Conservation (phyloP, 768 basidiomycete species). For the Trametes villosa region DNA sequence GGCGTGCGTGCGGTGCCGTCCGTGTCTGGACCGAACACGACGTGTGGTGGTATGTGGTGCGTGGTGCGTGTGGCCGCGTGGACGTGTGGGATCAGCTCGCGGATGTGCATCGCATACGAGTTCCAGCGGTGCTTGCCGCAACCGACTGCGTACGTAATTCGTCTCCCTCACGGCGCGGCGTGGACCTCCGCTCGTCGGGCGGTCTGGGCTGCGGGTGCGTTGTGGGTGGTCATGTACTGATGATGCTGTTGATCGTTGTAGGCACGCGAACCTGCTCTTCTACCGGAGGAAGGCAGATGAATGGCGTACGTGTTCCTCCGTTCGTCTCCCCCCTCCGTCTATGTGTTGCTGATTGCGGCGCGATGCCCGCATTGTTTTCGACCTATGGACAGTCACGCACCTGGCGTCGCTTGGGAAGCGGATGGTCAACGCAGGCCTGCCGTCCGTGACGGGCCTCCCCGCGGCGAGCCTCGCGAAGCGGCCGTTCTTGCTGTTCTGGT, state of each 20-base stretch:
- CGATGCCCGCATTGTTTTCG: not conserved
- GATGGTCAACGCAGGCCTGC: constrained; percentile 57
- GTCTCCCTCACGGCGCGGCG: too few relatives aligned
- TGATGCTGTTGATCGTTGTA: constrained; percentile 54
- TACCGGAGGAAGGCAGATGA: constrained; percentile 36
- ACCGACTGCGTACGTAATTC: constrained; percentile 53
- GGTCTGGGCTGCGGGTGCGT: not conserved
- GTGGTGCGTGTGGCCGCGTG: not conserved
- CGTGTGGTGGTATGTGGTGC: too few relatives aligned
- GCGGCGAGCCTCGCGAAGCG: constrained; percentile 54
- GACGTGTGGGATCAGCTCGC: constrained; percentile 48
- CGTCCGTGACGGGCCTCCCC: constrained; percentile 58
- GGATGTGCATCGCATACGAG: constrained; percentile 73
- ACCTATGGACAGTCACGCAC: constrained; percentile 51
- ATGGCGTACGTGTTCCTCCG: constrained; percentile 31
- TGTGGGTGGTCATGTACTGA: constrained; percentile 47
- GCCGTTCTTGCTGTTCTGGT: constrained; percentile 77
- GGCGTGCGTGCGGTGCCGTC: not conserved
- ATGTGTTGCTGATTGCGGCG: constrained; percentile 3
- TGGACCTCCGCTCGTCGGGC: not conserved
- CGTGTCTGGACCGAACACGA: not conserved
- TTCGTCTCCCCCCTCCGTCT: not conserved
- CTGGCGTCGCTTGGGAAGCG: constrained; percentile 63
- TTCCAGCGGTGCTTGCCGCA: constrained; percentile 68
- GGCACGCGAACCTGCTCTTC: constrained; percentile 30